Percentiles rank a stretch among this genome's conserved stretches.
Evolutionary conservation across 2,329 filamentous ascomycete species (phyloP).

Genomic region (Fusarium agapanthi): DNA sequence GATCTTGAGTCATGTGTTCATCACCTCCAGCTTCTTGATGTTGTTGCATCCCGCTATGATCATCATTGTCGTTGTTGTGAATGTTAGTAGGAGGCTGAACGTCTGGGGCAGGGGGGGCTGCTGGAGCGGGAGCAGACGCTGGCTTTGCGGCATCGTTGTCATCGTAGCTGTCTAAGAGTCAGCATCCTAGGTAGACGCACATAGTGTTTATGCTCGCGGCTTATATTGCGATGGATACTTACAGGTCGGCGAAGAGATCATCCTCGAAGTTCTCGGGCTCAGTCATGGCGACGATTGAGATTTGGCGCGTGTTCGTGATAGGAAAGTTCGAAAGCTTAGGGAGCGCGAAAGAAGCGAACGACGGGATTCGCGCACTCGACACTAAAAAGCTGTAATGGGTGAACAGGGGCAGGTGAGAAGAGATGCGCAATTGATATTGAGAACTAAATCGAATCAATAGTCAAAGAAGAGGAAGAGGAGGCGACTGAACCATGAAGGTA

Average conservation of each 20-base stretch:
- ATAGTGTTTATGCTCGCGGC: background rate
- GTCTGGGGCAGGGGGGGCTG: conserved; percentile 39
- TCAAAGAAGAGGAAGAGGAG: conserved; percentile 20
- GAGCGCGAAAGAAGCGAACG: conserved; percentile 7
- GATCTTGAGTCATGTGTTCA: conserved; percentile 55
- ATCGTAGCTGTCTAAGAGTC: conserved; percentile 63
- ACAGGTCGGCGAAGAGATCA: conserved; percentile 96
- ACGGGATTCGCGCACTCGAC: background rate
- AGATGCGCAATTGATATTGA: background rate
- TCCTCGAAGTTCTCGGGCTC: conserved; percentile 87
- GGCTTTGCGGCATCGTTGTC: conserved; percentile 64
- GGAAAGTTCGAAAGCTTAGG: conserved; percentile 1
- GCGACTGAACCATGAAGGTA: conserved; percentile 26
- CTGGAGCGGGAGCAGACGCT: conserved; percentile 45
- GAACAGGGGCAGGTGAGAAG: background rate
- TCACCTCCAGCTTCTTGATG: conserved; percentile 44
- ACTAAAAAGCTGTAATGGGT: background rate
- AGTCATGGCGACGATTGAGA: conserved; percentile 65
- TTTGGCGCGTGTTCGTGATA: conserved; percentile 13
- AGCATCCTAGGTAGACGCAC: background rate
- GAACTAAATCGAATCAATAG: conserved; percentile 6
- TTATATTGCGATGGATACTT: conserved; percentile 50
- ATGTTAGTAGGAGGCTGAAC: conserved; percentile 39
- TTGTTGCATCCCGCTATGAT: conserved; percentile 32
- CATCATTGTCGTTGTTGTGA: conserved; percentile 37